Evolutionary conservation across 129 eudicot genomes (phyloP).

Genomic region (Deinandra increscens): DNA sequence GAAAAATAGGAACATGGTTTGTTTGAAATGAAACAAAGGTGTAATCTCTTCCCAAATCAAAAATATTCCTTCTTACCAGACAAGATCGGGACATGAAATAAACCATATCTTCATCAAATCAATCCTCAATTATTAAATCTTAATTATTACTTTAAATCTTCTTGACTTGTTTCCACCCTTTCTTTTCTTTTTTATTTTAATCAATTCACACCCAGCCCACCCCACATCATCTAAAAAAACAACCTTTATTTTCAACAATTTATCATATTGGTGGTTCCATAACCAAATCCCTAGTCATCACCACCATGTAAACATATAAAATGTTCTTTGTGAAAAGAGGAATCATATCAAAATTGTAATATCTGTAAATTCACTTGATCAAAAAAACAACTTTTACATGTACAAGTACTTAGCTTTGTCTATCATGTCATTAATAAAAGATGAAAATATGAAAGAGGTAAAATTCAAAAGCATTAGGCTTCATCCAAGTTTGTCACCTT

Average conservation of each 20-base stretch:
- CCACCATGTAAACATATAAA: too few relatives aligned
- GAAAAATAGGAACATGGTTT: too few relatives aligned
- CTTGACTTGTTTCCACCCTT: slow-evolving; percentile 34
- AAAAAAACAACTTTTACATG: slow-evolving; percentile 29
- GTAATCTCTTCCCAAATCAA: slow-evolving; percentile 44
- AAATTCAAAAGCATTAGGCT: slow-evolving; percentile 28
- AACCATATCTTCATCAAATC: slow-evolving; percentile 72
- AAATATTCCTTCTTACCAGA: slow-evolving; percentile 67
- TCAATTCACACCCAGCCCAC: slow-evolving; percentile 19
- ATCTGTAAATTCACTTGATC: slow-evolving; percentile 34
- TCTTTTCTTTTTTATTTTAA: slow-evolving; percentile 16
- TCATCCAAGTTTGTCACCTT: slow-evolving; percentile 43
- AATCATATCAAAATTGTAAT: slow-evolving; percentile 42
- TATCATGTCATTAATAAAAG: slow-evolving; percentile 30
- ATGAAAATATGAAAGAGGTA: background rate
- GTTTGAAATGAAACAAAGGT: slow-evolving; percentile 5
- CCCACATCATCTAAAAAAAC: background rate
- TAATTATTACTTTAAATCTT: slow-evolving; percentile 30
- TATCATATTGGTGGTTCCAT: too few relatives aligned
- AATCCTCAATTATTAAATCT: slow-evolving; percentile 43
- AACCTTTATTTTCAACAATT: too few relatives aligned
- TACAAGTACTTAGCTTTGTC: slow-evolving; percentile 41
- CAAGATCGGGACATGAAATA: slow-evolving; percentile 57
- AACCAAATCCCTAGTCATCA: too few relatives aligned
- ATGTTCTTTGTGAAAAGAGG: background rate